Evolutionary conservation across 257 asterid species (phyloP).

Genomic region (Solanum paucissectum): DNA sequence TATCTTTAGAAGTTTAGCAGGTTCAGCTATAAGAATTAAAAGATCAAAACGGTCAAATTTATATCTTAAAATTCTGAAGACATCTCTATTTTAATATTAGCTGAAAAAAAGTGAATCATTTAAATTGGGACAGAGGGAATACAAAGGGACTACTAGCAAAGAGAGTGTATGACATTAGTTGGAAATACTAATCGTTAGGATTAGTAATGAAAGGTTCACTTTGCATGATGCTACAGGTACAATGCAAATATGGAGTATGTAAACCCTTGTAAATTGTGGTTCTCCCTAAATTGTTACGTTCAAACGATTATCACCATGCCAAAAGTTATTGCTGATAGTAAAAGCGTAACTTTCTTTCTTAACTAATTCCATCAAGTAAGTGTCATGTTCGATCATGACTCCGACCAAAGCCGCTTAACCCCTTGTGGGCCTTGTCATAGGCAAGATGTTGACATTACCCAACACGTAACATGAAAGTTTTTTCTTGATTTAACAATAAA

Average conservation of each 20-base stretch:
- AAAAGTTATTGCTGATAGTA: neutral
- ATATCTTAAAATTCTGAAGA: neutral
- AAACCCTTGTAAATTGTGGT: neutral
- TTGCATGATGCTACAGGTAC: neutral
- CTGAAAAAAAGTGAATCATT: too few relatives aligned
- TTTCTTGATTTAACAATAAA: neutral
- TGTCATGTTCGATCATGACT: neutral
- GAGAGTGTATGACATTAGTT: too few relatives aligned
- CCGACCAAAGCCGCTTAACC: neutral
- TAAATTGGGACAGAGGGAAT: too few relatives aligned
- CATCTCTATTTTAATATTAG: neutral
- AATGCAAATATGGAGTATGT: neutral
- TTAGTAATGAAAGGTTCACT: neutral
- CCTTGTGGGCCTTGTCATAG: too few relatives aligned
- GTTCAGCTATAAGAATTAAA: too few relatives aligned
- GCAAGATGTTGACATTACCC: neutral
- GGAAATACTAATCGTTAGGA: neutral
- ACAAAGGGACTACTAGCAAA: too few relatives aligned
- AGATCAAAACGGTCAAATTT: too few relatives aligned
- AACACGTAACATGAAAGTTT: neutral
- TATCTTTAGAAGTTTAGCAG: neutral
- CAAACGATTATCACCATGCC: too few relatives aligned
- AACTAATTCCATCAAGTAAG: neutral
- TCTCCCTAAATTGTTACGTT: neutral
- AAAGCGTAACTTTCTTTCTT: too few relatives aligned